Percentiles rank a stretch among this genome's conserved stretches.
Conservation (phyloP, 1,284 basidiomycete species). For the Apiotrichum gracile region DNA sequence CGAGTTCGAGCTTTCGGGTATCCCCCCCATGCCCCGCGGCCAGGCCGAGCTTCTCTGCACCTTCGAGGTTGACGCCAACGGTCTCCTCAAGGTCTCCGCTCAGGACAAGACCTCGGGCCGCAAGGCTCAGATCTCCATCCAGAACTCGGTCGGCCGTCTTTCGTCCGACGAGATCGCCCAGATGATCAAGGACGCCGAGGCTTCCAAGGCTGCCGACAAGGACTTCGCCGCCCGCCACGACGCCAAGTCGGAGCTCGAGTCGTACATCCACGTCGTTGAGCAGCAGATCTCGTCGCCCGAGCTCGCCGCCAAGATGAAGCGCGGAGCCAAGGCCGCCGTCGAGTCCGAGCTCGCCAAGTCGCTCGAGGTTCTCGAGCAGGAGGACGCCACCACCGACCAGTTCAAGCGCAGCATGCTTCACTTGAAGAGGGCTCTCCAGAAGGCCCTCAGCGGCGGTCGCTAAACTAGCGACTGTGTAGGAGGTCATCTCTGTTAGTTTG, state of each 20-base stretch:
- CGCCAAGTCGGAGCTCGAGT: conserved; percentile 92
- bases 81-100: conserved; percentile 85
- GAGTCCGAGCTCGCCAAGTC: conserved; percentile 94
- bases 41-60: conserved; percentile 94
- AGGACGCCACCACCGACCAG: conserved; percentile 85
- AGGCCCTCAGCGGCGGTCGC: conserved; percentile 46
- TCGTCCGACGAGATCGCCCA: conserved; percentile 91
- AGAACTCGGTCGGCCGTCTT: conserved; percentile 88
- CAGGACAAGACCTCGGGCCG: conserved; percentile 91
- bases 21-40: conserved; percentile 93
- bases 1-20: conserved; percentile 94
- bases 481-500: too few relatives aligned
- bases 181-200: conserved; percentile 97
- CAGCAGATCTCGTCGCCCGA: conserved; percentile 81
- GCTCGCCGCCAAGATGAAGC: conserved; percentile 94
- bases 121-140: conserved; percentile 80
- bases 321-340: conserved; percentile 84
- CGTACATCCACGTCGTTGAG: conserved; percentile 91
- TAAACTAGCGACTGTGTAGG: too few relatives aligned
- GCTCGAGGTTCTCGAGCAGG: conserved; percentile 92
- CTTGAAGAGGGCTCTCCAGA: conserved; percentile 92
- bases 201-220: conserved; percentile 93
- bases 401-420: conserved; percentile 85
- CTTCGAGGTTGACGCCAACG: conserved; percentile 98
- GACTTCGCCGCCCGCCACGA: conserved; percentile 94